phyloP scores from a whole-genome alignment of 805 yeast genomes.

The Grigorovia jiainica region DNA sequence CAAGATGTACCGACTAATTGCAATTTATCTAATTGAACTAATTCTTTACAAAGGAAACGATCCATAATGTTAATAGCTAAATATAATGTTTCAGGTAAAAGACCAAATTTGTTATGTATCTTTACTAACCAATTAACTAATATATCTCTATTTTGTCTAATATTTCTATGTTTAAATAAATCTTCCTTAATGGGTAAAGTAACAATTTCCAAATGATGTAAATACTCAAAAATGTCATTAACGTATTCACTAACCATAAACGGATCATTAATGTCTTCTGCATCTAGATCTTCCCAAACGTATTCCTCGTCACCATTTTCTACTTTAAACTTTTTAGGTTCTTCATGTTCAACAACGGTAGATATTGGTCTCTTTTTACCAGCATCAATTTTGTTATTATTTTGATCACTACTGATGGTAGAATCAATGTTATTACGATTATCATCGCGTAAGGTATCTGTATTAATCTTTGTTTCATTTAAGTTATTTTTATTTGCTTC shows the following conservation, averaged over 20 bases:
- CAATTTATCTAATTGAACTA: slow-evolving; percentile 68
- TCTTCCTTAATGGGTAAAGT: slow-evolving; percentile 51
- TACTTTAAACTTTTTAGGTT: slow-evolving; percentile 28
- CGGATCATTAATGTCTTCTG: slow-evolving; percentile 71
- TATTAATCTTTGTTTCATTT: background rate
- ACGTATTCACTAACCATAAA: slow-evolving; percentile 92
- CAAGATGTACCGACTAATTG: slow-evolving; percentile 85
- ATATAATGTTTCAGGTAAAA: slow-evolving; percentile 80
- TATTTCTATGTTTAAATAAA: slow-evolving; percentile 34
- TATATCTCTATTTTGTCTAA: slow-evolving; percentile 50
- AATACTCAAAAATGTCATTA: slow-evolving; percentile 71
- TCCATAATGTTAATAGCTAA: slow-evolving; percentile 83
- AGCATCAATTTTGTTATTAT: slow-evolving; percentile 11
- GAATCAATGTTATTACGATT: background rate
- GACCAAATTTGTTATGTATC: slow-evolving; percentile 73
- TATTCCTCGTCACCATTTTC: slow-evolving; percentile 30
- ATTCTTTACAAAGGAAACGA: slow-evolving; percentile 68
- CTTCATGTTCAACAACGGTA: slow-evolving; percentile 26
- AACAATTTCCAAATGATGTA: slow-evolving; percentile 59
- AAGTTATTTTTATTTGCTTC: background rate
- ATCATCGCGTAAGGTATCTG: background rate
- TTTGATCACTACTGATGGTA: background rate
- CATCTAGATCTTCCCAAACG: slow-evolving; percentile 68
- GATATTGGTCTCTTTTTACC: slow-evolving; percentile 29
- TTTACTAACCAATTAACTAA: slow-evolving; percentile 92